phyloP scores from a whole-genome alignment of 495 filamentous ascomycete genomes.

The Penicillium roqueforti region DNA sequence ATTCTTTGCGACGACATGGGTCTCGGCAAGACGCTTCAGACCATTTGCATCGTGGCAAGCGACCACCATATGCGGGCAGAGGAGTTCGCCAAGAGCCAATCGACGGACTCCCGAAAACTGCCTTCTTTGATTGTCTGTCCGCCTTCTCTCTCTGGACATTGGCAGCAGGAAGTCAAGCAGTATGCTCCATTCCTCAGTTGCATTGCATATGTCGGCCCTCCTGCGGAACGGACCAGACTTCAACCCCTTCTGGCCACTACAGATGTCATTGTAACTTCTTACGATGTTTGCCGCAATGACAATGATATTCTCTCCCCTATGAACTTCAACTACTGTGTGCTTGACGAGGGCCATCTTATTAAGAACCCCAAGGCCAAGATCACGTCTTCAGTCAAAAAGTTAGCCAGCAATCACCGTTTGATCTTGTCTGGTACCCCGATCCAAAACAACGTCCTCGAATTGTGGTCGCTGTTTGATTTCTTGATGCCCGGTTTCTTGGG shows the following conservation, averaged over 20 bases:
- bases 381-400: conserved; percentile 80
- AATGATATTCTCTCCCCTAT: conserved; percentile 75
- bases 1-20: conserved; percentile 99
- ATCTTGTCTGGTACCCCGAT: conserved; percentile 97
- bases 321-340: conserved; percentile 94
- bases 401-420: conserved; percentile 86
- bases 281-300: conserved; percentile 95
- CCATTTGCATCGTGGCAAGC: conserved; percentile 94
- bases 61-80: conserved; percentile 92
- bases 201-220: conserved; percentile 85
- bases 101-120: conserved; percentile 69
- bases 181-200: conserved; percentile 91
- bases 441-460: conserved; percentile 94
- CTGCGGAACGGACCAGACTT: conserved; percentile 67
- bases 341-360: conserved; percentile 97
- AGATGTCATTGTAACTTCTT: conserved; percentile 94
- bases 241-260: conserved; percentile 63
- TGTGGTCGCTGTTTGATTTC: conserved; percentile 99
- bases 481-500: conserved; percentile 98
- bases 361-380: conserved; percentile 97
- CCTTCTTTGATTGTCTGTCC: conserved; percentile 95
- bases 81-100: conserved; percentile 75
- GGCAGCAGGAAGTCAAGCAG: conserved; percentile 93
- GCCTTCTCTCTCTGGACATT: conserved; percentile 95
- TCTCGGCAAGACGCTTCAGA: conserved; percentile 95